These are phyloP conservation scores for Hypomontagnella submonticulosa DNA, from an alignment of 495 filamentous ascomycete species.

Conservation along the genomic window DNA sequence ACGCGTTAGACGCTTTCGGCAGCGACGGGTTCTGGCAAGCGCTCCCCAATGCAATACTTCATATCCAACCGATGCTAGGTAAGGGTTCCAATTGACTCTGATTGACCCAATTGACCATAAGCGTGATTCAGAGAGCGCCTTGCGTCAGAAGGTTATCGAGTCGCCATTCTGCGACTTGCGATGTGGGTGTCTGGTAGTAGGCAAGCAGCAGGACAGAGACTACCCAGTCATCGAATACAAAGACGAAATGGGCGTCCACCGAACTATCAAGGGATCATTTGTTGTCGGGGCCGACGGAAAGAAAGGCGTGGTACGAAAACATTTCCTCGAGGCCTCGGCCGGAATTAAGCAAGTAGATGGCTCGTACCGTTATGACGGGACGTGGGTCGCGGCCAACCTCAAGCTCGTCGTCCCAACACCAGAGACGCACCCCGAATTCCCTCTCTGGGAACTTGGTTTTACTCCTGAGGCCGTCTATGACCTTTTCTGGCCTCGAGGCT, in stretches of 20 bases:
- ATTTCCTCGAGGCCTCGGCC: slow-evolving; percentile 59
- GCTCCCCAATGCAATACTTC: slow-evolving; percentile 39
- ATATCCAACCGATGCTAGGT: slow-evolving; percentile 46
- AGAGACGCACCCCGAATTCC: slow-evolving; percentile 61
- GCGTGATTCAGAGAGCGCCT: slow-evolving; percentile 43
- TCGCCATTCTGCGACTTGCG: slow-evolving; percentile 49
- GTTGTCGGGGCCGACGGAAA: slow-evolving; percentile 65
- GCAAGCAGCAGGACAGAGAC: slow-evolving; percentile 46
- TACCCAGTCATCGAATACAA: slow-evolving; percentile 52
- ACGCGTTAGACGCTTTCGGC: not conserved
- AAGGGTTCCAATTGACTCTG: not conserved
- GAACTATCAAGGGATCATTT: slow-evolving; percentile 50
- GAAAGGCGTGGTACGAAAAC: slow-evolving; percentile 60
- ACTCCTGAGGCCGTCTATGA: slow-evolving; percentile 62
- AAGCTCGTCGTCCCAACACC: slow-evolving; percentile 57
- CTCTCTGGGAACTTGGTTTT: slow-evolving; percentile 61
- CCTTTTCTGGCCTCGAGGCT: slow-evolving; percentile 60
- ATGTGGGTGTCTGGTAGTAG: slow-evolving; percentile 49
- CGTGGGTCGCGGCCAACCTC: slow-evolving; percentile 65
- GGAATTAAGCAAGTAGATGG: slow-evolving; percentile 54
- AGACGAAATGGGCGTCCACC: slow-evolving; percentile 42
- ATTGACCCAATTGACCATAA: not conserved
- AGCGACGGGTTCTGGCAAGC: slow-evolving; percentile 29
- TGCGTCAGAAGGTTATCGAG: slow-evolving; percentile 33
- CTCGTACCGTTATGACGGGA: slow-evolving; percentile 59